Evolutionary conservation across 345 rosid species (phyloP).

Genomic region (Hibiscus mutabilis): DNA sequence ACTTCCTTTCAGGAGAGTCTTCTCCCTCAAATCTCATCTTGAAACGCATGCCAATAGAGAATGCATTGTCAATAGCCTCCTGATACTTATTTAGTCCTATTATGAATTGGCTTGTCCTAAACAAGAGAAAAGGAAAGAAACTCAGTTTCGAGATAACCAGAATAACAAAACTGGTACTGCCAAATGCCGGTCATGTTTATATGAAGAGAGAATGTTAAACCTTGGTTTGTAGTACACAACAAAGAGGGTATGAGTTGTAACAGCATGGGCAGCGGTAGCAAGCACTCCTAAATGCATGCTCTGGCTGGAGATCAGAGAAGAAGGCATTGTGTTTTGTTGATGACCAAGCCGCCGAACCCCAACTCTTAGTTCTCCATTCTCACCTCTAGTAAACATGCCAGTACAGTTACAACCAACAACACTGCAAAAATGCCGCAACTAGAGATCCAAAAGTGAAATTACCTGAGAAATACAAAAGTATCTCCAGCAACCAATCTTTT

Average conservation of each 20-base stretch:
- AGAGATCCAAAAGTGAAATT: slow-evolving; percentile 1
- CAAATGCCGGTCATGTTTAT: no score
- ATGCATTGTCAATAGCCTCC: slow-evolving; percentile 30
- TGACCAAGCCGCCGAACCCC: slow-evolving; percentile 54
- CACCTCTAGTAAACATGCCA: slow-evolving; percentile 29
- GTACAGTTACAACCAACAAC: no score
- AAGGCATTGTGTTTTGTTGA: slow-evolving; percentile 45
- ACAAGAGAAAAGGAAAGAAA: no score
- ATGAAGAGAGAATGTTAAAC: slow-evolving; percentile 15
- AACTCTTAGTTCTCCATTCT: slow-evolving; percentile 51
- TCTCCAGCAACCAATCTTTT: no score
- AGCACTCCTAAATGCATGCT: slow-evolving; percentile 87
- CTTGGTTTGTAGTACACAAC: slow-evolving; percentile 75
- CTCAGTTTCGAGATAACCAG: no score
- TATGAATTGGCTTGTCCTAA: slow-evolving; percentile 45
- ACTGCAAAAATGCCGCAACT: neutral
- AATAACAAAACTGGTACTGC: no score
- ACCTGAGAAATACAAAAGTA: slow-evolving; percentile 35
- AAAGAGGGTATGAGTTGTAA: slow-evolving; percentile 46
- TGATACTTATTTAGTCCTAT: slow-evolving; percentile 50
- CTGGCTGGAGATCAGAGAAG: slow-evolving; percentile 67
- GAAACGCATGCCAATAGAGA: slow-evolving; percentile 56
- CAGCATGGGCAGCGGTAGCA: slow-evolving; percentile 75
- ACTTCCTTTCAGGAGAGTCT: slow-evolving; percentile 69
- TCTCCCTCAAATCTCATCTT: slow-evolving; percentile 82